Conservation (phyloP, 2,329 filamentous ascomycete genomes). For the Pseudogymnoascus sp. region DNA sequence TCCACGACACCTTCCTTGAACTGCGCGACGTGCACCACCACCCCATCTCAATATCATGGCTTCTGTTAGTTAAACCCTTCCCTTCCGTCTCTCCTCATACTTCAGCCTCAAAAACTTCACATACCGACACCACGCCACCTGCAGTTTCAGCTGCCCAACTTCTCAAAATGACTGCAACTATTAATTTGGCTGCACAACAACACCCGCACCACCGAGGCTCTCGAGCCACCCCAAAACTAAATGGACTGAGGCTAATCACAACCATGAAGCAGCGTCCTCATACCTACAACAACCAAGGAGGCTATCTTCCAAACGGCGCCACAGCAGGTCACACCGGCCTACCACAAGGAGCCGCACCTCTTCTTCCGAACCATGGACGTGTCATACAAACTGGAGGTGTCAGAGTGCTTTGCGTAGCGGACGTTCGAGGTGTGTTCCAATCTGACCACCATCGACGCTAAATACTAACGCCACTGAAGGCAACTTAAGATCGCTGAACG, state of each 20-base stretch:
- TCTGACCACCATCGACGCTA: not conserved
- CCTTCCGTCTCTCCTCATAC: constrained; percentile 6
- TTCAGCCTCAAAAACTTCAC: constrained; percentile 4
- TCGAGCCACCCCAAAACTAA: not conserved
- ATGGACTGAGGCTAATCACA: constrained; percentile 5
- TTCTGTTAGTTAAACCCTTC: constrained; percentile 22
- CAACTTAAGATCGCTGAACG: constrained; percentile 91
- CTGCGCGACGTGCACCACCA: constrained; percentile 5
- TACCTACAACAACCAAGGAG: constrained; percentile 26
- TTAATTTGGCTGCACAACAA: not conserved
- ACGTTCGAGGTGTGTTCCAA: constrained; percentile 56
- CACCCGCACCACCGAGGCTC: not conserved
- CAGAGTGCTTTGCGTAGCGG: constrained; percentile 62
- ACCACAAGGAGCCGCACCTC: constrained; percentile 54
- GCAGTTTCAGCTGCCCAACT: not conserved
- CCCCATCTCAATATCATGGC: constrained; percentile 21
- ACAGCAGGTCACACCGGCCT: constrained; percentile 38
- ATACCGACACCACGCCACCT: not conserved
- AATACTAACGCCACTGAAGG: constrained; percentile 46
- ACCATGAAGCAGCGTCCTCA: constrained; percentile 29
- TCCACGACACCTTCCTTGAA: constrained; percentile 11
- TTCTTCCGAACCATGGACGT: constrained; percentile 61
- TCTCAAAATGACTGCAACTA: not conserved
- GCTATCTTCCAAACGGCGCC: constrained; percentile 57
- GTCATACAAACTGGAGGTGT: constrained; percentile 59